Evolutionary conservation across 768 basidiomycete species (phyloP).

Genomic region (Clitopilus passeckerianus): DNA sequence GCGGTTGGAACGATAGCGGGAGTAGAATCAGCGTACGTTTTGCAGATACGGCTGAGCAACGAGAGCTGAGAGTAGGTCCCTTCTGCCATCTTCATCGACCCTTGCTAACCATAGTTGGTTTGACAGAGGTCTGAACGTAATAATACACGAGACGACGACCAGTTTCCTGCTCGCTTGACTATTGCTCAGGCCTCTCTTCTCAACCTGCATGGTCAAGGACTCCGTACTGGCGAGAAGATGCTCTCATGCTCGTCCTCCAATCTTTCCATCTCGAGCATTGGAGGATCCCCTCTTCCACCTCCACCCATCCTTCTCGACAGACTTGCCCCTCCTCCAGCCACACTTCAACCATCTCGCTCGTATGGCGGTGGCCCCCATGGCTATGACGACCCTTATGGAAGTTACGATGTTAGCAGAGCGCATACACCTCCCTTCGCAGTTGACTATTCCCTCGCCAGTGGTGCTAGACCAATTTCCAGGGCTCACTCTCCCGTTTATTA

Average conservation of each 20-base stretch:
- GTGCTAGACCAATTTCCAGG: conserved; percentile 7
- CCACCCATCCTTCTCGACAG: background rate
- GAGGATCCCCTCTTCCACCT: background rate
- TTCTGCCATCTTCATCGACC: conserved; percentile 1
- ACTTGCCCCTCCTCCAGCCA: background rate
- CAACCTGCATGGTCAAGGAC: conserved; percentile 67
- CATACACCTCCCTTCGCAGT: conserved; percentile 25
- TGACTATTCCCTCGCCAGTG: conserved; percentile 33
- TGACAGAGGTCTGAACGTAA: conserved; percentile 58
- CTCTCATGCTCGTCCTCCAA: background rate
- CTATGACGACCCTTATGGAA: background rate
- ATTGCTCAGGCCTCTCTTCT: conserved; percentile 77
- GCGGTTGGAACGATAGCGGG: conserved; percentile 74
- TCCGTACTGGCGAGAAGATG: conserved; percentile 18
- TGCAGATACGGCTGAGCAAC: conserved; percentile 73
- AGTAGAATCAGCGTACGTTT: conserved; percentile 77
- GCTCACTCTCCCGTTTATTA: conserved; percentile 3
- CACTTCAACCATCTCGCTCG: conserved; percentile 2
- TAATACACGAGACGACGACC: conserved; percentile 52
- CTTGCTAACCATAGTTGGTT: background rate
- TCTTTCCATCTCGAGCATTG: background rate
- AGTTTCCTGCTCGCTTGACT: conserved; percentile 59
- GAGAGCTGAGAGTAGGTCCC: conserved; percentile 63
- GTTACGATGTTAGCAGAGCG: background rate
- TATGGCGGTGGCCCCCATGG: background rate